These are phyloP conservation scores for Camelina sativa DNA, from an alignment of 345 rosid species.

Conservation along the genomic window DNA sequence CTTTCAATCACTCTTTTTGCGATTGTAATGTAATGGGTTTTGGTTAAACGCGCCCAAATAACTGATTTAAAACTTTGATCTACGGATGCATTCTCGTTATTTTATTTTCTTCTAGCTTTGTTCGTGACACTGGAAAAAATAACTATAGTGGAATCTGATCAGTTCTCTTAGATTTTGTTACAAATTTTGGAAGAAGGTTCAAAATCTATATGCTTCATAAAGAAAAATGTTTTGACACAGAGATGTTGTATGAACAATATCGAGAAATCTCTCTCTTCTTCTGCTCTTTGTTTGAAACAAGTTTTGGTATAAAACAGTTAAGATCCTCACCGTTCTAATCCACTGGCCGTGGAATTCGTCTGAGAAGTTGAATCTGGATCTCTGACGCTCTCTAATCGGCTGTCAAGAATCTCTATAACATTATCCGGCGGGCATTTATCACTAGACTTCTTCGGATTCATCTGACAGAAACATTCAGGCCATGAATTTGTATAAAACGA, in stretches of 20 bases:
- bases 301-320: conserved; percentile 8
- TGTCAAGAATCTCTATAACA: conserved; percentile 68
- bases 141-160: conserved; percentile 13
- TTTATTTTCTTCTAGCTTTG: background rate
- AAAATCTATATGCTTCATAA: conserved; percentile 27
- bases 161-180: conserved; percentile 26
- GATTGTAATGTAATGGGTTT: background rate
- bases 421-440: conserved; percentile 93
- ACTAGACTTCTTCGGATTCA: conserved; percentile 61
- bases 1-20: background rate
- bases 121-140: background rate
- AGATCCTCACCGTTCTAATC: conserved; percentile 49
- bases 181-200: conserved; percentile 31
- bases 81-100: background rate
- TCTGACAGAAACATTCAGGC: conserved; percentile 98
- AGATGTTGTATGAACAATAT: conserved; percentile 32
- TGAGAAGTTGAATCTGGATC: conserved; percentile 48
- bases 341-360: conserved; percentile 53
- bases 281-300: conserved; percentile 23
- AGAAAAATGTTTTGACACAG: conserved; percentile 20
- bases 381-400: conserved; percentile 56
- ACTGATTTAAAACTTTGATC: background rate
- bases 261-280: conserved; percentile 26
- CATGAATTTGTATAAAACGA: conserved; percentile 99
- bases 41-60: background rate